phyloP scores from a whole-genome alignment of 257 asterid species.

The Primulina huaijiensis region DNA sequence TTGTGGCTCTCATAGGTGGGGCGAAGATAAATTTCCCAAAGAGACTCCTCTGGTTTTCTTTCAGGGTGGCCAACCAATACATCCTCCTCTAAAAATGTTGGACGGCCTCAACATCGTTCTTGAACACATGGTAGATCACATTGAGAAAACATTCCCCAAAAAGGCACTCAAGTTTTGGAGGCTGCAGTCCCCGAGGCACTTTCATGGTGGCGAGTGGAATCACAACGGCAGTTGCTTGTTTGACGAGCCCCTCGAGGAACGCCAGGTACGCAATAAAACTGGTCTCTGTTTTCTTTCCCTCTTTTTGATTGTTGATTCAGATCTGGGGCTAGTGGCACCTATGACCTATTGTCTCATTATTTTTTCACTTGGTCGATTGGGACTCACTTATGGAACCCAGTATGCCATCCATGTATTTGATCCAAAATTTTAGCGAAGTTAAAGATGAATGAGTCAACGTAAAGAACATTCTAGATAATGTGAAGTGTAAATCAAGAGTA shows the following conservation, averaged over 20 bases:
- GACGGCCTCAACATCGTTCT: slow-evolving; percentile 73
- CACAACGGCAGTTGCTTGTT: slow-evolving; percentile 92
- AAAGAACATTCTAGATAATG: not conserved
- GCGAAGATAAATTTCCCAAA: slow-evolving; percentile 77
- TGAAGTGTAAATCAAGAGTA: not conserved
- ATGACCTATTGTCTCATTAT: not conserved
- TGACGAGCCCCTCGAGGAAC: slow-evolving; percentile 63
- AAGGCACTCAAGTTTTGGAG: slow-evolving; percentile 76
- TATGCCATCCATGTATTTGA: not conserved
- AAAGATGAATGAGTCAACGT: not conserved
- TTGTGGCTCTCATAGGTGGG: slow-evolving; percentile 67
- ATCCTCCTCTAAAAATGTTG: slow-evolving; percentile 59
- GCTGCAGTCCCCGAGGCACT: slow-evolving; percentile 93
- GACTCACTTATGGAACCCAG: not conserved
- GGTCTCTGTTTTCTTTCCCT: slow-evolving; percentile 4
- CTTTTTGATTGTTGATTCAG: not conserved
- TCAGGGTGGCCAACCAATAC: slow-evolving; percentile 63
- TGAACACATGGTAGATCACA: slow-evolving; percentile 62
- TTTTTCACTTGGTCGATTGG: not conserved
- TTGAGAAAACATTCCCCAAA: slow-evolving; percentile 56
- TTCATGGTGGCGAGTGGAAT: slow-evolving; percentile 96
- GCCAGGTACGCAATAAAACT: slow-evolving; percentile 46
- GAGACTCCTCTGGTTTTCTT: slow-evolving; percentile 84
- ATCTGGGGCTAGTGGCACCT: not conserved
- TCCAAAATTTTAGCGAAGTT: not conserved